These are phyloP conservation scores for Tulasnella sp. DNA, from an alignment of 768 basidiomycete species.

Conservation along the genomic window DNA sequence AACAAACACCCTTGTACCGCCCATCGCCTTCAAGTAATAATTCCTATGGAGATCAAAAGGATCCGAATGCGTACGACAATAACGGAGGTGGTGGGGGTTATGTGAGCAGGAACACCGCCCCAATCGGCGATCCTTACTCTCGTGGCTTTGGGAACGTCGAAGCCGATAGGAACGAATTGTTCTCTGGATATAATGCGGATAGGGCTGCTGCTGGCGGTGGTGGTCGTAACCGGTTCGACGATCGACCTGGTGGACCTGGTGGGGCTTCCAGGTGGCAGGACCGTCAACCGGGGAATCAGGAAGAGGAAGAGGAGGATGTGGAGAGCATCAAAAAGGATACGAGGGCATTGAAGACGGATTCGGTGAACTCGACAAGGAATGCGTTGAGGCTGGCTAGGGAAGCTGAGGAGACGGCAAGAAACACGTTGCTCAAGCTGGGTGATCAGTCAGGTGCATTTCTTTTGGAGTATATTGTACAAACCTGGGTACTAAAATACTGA, in stretches of 20 bases:
- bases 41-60: neutral
- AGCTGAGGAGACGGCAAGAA: conserved; percentile 88
- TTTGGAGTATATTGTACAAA: too few relatives aligned
- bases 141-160: conserved; percentile 51
- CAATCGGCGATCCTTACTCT: conserved; percentile 48
- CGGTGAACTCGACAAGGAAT: conserved; percentile 79
- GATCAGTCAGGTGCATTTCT: conserved; percentile 75
- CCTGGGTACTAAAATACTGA: conserved; percentile 9
- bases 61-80: neutral
- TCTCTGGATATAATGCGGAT: conserved; percentile 59
- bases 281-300: conserved; percentile 14
- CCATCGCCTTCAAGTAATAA: neutral
- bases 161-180: conserved; percentile 60
- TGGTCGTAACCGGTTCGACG: conserved; percentile 13
- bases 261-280: conserved; percentile 24
- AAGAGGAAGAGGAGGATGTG: conserved; percentile 73
- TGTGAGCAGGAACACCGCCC: conserved; percentile 39
- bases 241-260: conserved; percentile 37
- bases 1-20: conserved; percentile 41
- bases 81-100: conserved; percentile 14
- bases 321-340: conserved; percentile 95
- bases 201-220: conserved; percentile 30
- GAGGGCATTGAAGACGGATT: conserved; percentile 82
- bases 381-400: conserved; percentile 89
- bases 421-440: conserved; percentile 72